These are phyloP conservation scores for Nymphaea thermarum DNA, from an alignment of 164 flowering plant genomes.

Conservation along the genomic window DNA sequence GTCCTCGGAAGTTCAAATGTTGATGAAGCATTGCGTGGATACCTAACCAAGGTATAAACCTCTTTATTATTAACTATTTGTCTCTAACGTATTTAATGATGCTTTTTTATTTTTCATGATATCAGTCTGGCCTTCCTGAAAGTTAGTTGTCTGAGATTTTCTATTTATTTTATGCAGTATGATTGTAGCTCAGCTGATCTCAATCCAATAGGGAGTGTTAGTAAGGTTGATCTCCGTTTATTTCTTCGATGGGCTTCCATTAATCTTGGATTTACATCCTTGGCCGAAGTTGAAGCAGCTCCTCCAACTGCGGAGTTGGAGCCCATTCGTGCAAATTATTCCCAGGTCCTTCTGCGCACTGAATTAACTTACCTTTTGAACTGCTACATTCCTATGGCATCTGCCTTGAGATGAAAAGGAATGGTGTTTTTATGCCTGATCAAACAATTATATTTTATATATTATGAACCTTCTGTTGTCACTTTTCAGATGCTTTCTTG, in stretches of 20 bases:
- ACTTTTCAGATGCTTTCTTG: too few relatives aligned
- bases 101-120: too few relatives aligned
- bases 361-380: background rate
- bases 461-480: too few relatives aligned
- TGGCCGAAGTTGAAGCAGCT: conserved; percentile 91
- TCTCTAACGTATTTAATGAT: too few relatives aligned
- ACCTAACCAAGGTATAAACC: conserved; percentile 77
- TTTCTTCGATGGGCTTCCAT: conserved; percentile 85
- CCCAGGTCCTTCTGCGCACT: conserved; percentile 38
- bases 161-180: conserved; percentile 33
- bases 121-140: background rate
- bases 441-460: too few relatives aligned
- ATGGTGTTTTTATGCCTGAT: too few relatives aligned
- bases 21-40: conserved; percentile 96
- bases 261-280: conserved; percentile 71
- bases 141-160: background rate
- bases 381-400: background rate
- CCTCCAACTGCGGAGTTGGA: conserved; percentile 96
- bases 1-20: conserved; percentile 97
- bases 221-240: conserved; percentile 80
- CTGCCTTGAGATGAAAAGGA: background rate
- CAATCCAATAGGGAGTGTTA: conserved; percentile 96
- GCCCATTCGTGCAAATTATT: conserved; percentile 81
- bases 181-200: conserved; percentile 99
- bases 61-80: too few relatives aligned